Base-by-base conservation (phyloP, 2,329 filamentous ascomycete species). In the Colletotrichum sp. region DNA sequence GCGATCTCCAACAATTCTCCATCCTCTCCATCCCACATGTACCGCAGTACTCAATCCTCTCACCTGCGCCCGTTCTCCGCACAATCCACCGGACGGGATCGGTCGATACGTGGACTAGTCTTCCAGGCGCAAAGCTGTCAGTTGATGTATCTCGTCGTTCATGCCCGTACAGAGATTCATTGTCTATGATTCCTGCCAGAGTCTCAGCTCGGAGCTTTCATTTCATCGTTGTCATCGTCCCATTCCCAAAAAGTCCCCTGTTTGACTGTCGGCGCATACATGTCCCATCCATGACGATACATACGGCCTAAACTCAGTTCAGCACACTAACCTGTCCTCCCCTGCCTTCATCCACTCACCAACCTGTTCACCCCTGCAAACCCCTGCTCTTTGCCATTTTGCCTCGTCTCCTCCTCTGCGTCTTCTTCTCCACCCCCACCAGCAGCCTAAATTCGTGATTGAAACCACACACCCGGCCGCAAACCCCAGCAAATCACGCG, bases 1-100 rank as follows among this genome's bases (percentile, higher is more conserved):
- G 70, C 69, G 73, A 73, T 76, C 73, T 66, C 69, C 64, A 73
- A 73, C 34, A 22, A 55, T 57, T 76, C 73, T 64, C 73, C 63
- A 76, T 74, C 39, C 22, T 70, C 25, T n/a, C 30, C 71, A 34
- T 52, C 5, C 29, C 32, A 12, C 39, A 22, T 71, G 27, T 29
- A 19, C 8, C n/a, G n/a, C n/a, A n/a, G 27, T 27, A 22, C 44
- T 52, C 44, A 52, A 22, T 52, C 44, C 16, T 68, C 34, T 55
- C 16, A 67, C 62, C 62, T 29, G 69, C 72, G 36, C 13, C 39
- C 44, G 13, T 68, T 49, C 73, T 76, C 73, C 69, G 27, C 73
- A 69, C n/a, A 73, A 73, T 61, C 73, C 73, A 76, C 64, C 44
- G 32, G 59, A 52, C 32, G 34, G 15, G 39, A 44, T 67, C 30